Conservation (phyloP, 2,329 filamentous ascomycete species). For the Pestalotiopsis fici region DNA sequence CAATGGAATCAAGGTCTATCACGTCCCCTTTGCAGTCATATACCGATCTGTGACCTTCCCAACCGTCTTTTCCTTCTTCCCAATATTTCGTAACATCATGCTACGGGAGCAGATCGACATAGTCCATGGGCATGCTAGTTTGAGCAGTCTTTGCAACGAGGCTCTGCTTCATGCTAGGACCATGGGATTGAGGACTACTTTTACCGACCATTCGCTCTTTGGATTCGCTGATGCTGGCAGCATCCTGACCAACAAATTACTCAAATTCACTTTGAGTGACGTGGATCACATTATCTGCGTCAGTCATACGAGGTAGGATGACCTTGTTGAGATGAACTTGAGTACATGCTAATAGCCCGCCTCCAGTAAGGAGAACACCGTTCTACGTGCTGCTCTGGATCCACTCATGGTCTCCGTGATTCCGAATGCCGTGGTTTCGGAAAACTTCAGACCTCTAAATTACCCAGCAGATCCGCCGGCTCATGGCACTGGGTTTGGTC, state of each 20-base stretch:
- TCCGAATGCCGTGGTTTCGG: slow-evolving; percentile 94
- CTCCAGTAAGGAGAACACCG: slow-evolving; percentile 91
- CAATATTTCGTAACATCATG: slow-evolving; percentile 94
- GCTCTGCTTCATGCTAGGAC: slow-evolving; percentile 92
- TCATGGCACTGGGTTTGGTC: slow-evolving; percentile 33
- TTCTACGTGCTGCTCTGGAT: slow-evolving; percentile 89
- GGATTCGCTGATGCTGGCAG: slow-evolving; percentile 96
- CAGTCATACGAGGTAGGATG: slow-evolving; percentile 88
- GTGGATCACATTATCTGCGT: slow-evolving; percentile 98
- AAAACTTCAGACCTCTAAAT: slow-evolving; percentile 82
- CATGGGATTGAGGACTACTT: slow-evolving; percentile 94
- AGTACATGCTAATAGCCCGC: slow-evolving; percentile 23
- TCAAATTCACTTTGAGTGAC: slow-evolving; percentile 95
- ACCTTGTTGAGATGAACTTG: slow-evolving; percentile 8
- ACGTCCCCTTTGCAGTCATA: slow-evolving; percentile 93
- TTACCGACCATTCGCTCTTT: slow-evolving; percentile 96
- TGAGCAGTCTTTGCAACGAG: slow-evolving; percentile 92
- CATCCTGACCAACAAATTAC: slow-evolving; percentile 93
- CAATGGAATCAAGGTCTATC: slow-evolving; percentile 97
- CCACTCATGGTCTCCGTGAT: slow-evolving; percentile 98
- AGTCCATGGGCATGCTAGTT: slow-evolving; percentile 93
- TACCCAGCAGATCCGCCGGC: slow-evolving; percentile 36
- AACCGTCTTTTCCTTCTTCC: slow-evolving; percentile 98
- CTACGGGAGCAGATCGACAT: slow-evolving; percentile 95
- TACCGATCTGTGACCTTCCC: slow-evolving; percentile 93